Base-by-base conservation (phyloP, 805 yeast genomes). In the Yarrowia divulgata region DNA sequence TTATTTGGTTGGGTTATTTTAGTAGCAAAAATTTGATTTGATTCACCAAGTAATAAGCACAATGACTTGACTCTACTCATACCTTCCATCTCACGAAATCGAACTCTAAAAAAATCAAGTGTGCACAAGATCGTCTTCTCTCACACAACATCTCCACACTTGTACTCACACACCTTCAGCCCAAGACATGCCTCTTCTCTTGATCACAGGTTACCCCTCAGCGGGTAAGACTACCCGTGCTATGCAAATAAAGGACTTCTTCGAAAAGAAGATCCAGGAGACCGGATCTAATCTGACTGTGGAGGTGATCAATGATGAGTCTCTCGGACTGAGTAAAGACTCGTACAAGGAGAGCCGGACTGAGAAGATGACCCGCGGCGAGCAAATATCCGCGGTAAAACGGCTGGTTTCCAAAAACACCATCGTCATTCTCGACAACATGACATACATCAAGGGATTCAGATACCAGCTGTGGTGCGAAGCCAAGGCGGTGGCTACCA, bases 401-500 rank as follows among this genome's bases (percentile, higher is more conserved):
- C 83, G 98, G 72, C 91, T 90, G 72, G 78, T 95, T 3, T 82
- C 90, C 1, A 83, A 88, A 48, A 81, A 84, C 39, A 88, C 85
- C 23, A 83, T 95, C 37, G 98, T 95, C 0, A 87, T 95, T 18
- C 82, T 95, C 67, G 99, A 95, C 77, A 86, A 95, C 1, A 81
- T 93, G 74, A 88, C 91, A 49, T 95, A 95, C 77, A 95, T 95
- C 74, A 95, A 95, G 76, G 99, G 99, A 0, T 93, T 93, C 77
- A 82, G 99, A 71, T 95, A 95, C 79, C 99, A 95, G 78, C 81
- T 95, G 67, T 93, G 87, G 77, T 93, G 98, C 78, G 99, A 95
- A 77, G 93, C 97, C 46, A 94, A 93, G 77, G 89, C 92, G 0
- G 81, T 88, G 35, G 83, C 87, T 18, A 93, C 98, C 0, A 88